phyloP scores from a whole-genome alignment of 202 grass and related monocot genomes.

The Digitaria exilis region DNA sequence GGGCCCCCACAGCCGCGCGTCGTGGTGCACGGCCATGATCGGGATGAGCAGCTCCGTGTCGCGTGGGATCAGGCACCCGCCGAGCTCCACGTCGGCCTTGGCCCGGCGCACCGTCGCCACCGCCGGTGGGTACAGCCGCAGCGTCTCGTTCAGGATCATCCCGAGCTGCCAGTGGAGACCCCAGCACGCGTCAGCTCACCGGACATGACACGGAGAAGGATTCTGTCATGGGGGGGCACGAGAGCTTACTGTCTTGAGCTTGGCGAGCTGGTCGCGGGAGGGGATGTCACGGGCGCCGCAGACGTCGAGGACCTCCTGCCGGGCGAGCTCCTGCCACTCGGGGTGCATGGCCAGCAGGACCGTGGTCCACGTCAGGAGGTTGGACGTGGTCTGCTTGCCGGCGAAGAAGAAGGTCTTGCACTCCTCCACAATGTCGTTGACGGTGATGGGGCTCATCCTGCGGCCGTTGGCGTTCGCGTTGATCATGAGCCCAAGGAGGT shows the following conservation, averaged over 20 bases:
- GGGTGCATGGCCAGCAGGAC: slow-evolving; percentile 96
- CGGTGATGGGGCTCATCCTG: slow-evolving; percentile 59
- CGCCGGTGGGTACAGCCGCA: slow-evolving; percentile 94
- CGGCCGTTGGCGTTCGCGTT: slow-evolving; percentile 43
- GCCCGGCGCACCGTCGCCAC: slow-evolving; percentile 91
- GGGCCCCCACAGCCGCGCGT: slow-evolving; percentile 73
- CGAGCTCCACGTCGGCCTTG: slow-evolving; percentile 80
- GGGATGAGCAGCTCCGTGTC: slow-evolving; percentile 93
- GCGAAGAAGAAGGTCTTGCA: slow-evolving; percentile 99
- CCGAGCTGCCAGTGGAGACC: slow-evolving; percentile 54
- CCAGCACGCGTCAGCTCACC: slow-evolving; percentile 33
- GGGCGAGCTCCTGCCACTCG: slow-evolving; percentile 88
- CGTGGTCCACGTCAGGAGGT: slow-evolving; percentile 92
- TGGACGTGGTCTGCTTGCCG: slow-evolving; percentile 97
- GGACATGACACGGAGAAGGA: not conserved
- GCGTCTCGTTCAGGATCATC: slow-evolving; percentile 95
- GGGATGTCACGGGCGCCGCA: slow-evolving; percentile 69
- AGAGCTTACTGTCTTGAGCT: slow-evolving; percentile 82
- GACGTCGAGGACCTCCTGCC: slow-evolving; percentile 84
- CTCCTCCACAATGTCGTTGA: slow-evolving; percentile 96
- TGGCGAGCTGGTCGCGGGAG: slow-evolving; percentile 78
- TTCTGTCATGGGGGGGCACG: not conserved
- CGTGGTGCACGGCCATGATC: slow-evolving; percentile 99
- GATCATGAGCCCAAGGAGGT: slow-evolving; percentile 96
- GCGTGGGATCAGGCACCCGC: slow-evolving; percentile 73